phyloP scores from a whole-genome alignment of 176 grass and related monocot species.

The Bonia amplexicaulis region DNA sequence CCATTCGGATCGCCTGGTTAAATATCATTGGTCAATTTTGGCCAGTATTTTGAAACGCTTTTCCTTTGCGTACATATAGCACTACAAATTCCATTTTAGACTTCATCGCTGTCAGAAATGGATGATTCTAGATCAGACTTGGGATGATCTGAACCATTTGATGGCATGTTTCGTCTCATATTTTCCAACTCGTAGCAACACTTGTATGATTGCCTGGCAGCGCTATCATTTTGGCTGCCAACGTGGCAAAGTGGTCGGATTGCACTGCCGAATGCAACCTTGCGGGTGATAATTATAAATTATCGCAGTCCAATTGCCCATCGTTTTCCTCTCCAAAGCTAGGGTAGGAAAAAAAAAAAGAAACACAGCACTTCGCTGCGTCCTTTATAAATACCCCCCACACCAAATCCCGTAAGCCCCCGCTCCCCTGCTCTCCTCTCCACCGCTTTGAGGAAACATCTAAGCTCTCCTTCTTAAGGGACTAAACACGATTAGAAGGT shows the following conservation, averaged over 20 bases:
- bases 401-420: slow-evolving; percentile 7
- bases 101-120: not conserved
- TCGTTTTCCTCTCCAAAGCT: not conserved
- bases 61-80: not conserved
- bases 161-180: not conserved
- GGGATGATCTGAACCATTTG: not conserved
- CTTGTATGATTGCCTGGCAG: not conserved
- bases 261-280: not conserved
- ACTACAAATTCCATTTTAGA: not conserved
- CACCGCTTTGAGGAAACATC: slow-evolving; percentile 48
- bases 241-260: slow-evolving; percentile 9
- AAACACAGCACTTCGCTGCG: not conserved
- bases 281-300: not conserved
- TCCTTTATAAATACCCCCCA: slow-evolving; percentile 59
- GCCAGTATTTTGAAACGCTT: not conserved
- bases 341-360: not conserved
- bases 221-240: not conserved
- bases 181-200: not conserved
- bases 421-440: slow-evolving; percentile 12
- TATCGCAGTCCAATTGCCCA: too few species aligned
- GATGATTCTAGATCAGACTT: not conserved
- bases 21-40: not conserved
- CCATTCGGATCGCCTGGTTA: not conserved
- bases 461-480: not conserved
- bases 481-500: slow-evolving; percentile 9